Conservation (phyloP, 495 filamentous ascomycete species). For the Daldinia vernicosa region DNA sequence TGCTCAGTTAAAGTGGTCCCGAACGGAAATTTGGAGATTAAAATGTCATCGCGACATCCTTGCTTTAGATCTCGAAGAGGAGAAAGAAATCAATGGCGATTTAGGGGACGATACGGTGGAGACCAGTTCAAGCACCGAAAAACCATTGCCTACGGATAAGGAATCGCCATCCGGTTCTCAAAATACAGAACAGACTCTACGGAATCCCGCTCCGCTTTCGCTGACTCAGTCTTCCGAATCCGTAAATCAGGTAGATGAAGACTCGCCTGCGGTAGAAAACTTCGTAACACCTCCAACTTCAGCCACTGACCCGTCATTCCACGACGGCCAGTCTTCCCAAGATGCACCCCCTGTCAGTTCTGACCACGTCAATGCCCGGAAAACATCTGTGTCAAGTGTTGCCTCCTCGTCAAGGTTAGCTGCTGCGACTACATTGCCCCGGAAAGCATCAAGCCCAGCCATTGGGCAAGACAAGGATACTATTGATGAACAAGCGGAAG, state of each 20-base stretch:
- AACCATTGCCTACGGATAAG: conserved; percentile 36
- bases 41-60: conserved; percentile 92
- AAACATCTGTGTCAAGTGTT: conserved; percentile 54
- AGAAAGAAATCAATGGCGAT: conserved; percentile 57
- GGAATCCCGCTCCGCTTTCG: conserved; percentile 46
- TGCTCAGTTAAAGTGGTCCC: conserved; percentile 89
- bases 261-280: conserved; percentile 51
- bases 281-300: conserved; percentile 59
- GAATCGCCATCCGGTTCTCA: conserved; percentile 43
- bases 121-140: conserved; percentile 27
- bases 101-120: conserved; percentile 44
- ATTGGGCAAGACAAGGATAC: conserved; percentile 41
- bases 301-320: conserved; percentile 56
- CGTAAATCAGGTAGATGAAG: conserved; percentile 44
- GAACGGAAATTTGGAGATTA: conserved; percentile 92
- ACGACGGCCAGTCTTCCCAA: conserved; percentile 60
- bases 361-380: conserved; percentile 46
- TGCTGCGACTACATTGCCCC: conserved; percentile 44
- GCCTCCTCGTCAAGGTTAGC: conserved; percentile 49
- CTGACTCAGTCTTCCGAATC: conserved; percentile 43
- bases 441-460: conserved; percentile 44
- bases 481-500: conserved; percentile 46
- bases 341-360: conserved; percentile 61
- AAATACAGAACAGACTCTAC: conserved; percentile 44
- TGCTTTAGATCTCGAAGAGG: conserved; percentile 82